Evolutionary conservation across 1,284 basidiomycete genomes (phyloP).

Genomic region (Tilletia horrida): DNA sequence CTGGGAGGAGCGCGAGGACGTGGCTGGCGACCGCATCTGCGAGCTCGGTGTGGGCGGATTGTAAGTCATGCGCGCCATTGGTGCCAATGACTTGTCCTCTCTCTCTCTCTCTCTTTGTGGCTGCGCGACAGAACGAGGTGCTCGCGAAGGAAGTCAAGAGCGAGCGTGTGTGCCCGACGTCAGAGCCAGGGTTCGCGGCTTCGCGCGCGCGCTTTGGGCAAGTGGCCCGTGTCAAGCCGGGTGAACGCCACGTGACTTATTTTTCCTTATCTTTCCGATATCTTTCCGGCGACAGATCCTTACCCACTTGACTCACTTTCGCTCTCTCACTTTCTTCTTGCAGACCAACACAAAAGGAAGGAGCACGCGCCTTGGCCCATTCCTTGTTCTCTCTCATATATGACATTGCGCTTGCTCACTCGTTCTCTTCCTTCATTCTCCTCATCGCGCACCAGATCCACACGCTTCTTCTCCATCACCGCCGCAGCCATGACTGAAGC

Average conservation of each 20-base stretch:
- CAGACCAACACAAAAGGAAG: background rate
- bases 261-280: no score
- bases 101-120: background rate
- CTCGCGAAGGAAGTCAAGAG: background rate
- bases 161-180: background rate
- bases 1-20: background rate
- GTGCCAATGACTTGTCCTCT: background rate
- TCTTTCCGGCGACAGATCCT: no score
- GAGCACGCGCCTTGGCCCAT: background rate
- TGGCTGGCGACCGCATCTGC: no score
- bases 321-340: background rate
- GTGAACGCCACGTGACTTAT: background rate
- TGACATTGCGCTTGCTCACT: background rate
- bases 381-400: background rate
- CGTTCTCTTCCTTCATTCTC: background rate
- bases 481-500: background rate
- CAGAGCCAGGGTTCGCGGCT: no score
- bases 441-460: background rate
- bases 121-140: background rate
- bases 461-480: background rate
- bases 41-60: background rate
- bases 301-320: background rate
- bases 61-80: constrained; percentile 10
- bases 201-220: no score
- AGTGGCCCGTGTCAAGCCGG: background rate